These are phyloP conservation scores for Hanseniaspora singularis DNA, from an alignment of 805 yeast genomes.

Conservation along the genomic window DNA sequence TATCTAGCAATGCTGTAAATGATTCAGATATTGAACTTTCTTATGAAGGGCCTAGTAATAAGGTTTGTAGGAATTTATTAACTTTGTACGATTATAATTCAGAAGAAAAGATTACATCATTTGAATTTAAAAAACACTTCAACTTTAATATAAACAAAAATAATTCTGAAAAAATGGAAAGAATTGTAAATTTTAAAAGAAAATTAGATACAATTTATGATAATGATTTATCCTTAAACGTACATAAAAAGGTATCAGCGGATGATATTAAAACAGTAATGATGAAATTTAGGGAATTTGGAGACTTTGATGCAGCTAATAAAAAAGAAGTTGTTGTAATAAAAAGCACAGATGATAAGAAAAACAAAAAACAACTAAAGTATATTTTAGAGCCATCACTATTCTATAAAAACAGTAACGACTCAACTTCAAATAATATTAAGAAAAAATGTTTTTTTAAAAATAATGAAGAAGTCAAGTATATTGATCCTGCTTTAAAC, in stretches of 20 bases:
- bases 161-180: slow-evolving; percentile 12
- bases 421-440: slow-evolving; percentile 70
- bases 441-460: slow-evolving; percentile 19
- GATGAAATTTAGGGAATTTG: slow-evolving; percentile 42
- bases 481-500: slow-evolving; percentile 79
- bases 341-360: slow-evolving; percentile 33
- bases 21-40: slow-evolving; percentile 13
- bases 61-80: slow-evolving; percentile 45
- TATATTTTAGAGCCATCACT: slow-evolving; percentile 7
- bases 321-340: slow-evolving; percentile 23
- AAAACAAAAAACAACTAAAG: slow-evolving; percentile 31
- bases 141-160: background rate
- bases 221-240: background rate
- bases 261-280: slow-evolving; percentile 20
- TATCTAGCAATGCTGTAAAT: background rate
- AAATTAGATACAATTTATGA: slow-evolving; percentile 14
- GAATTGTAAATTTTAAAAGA: slow-evolving; percentile 18
- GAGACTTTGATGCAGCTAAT: slow-evolving; percentile 37
- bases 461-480: slow-evolving; percentile 46
- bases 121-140: background rate
- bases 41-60: slow-evolving; percentile 51
- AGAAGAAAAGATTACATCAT: background rate
- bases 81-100: slow-evolving; percentile 28
- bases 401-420: slow-evolving; percentile 34
- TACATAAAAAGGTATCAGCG: background rate